Conservation (phyloP, 148 eudicot genomes). For the Rhododendron simsii region DNA sequence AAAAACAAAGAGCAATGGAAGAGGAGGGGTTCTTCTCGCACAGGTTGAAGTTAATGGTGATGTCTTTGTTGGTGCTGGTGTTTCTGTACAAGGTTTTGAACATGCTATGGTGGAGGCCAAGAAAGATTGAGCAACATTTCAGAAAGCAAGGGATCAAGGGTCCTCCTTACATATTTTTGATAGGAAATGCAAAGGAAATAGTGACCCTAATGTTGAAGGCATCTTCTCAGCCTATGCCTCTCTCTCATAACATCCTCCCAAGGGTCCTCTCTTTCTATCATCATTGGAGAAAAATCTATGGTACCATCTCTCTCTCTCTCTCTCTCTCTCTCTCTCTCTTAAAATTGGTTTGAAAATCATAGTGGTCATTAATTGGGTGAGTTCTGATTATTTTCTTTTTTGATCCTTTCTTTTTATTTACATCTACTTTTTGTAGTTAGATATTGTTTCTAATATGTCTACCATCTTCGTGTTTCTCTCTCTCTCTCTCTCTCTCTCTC, state of each 20-base stretch:
- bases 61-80: slow-evolving; percentile 21
- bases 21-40: background rate
- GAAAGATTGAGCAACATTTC: slow-evolving; percentile 64
- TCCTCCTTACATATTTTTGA: slow-evolving; percentile 71
- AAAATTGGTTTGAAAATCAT: background rate
- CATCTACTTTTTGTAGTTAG: background rate
- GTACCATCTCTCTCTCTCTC: slow-evolving; percentile 13
- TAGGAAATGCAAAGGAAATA: slow-evolving; percentile 84
- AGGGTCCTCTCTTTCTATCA: slow-evolving; percentile 95
- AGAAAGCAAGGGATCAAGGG: slow-evolving; percentile 86
- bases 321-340: slow-evolving; percentile 6
- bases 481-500: background rate
- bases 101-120: slow-evolving; percentile 83
- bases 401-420: background rate
- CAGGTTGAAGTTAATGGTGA: slow-evolving; percentile 26
- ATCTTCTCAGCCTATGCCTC: slow-evolving; percentile 59
- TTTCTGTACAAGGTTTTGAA: slow-evolving; percentile 35
- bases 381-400: background rate
- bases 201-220: slow-evolving; percentile 68
- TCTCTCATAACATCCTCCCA: slow-evolving; percentile 86
- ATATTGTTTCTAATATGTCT: background rate
- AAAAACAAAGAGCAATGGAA: background rate
- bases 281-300: slow-evolving; percentile 95
- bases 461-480: background rate
- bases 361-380: background rate